Base-by-base conservation (phyloP, 2,329 filamentous ascomycete species). In the Pestalotiopsis sp. region DNA sequence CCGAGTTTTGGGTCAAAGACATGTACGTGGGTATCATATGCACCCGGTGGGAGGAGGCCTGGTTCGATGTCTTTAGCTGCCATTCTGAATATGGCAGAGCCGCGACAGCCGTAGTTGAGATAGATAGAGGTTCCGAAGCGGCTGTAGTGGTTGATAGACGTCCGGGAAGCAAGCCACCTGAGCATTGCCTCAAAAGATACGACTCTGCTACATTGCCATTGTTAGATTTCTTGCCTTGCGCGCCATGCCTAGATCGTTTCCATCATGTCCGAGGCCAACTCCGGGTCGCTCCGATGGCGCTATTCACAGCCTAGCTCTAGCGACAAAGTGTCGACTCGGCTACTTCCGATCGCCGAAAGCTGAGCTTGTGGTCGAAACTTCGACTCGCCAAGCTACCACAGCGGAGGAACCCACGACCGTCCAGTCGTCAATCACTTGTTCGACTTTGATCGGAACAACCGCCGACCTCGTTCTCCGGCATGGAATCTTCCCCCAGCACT, bases 21-120 rank as follows among this genome's bases (percentile, higher is more conserved):
- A 38, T 71, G 69, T 1, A 71, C 69, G n/a, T 71, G 69, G 20
- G 69, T 70, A 31, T 71, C 69, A 57, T 59, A 70, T 3, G 58
- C 31, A 1, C 61, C 66, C 6, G 62, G 17, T 23, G 57, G n/a
- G 6, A 69, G 63, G 27, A 52, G 45, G 17, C 45, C 20, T n/a
- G 14, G 17, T 52, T 52, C 14, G 45, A n/a, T n/a, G 45, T 52
- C 17, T 12, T 45, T 45, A 45, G 12, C 3, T 13, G 17, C 17
- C 45, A 52, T 52, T n/a, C 7, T n/a, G 45, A 52, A 52, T 20
- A n/a, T 23, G 20, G 20, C 20, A 23, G 20, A 23, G 20, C 20
- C 20, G n/a, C 27, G 6, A 31, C 27, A 6, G 27, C 17, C 20
- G 5, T n/a, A 52, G n/a, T 9, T 9, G 5, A 4, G 45, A 2